Conservation (phyloP, 2,329 filamentous ascomycete genomes). For the Eutypa lata region DNA sequence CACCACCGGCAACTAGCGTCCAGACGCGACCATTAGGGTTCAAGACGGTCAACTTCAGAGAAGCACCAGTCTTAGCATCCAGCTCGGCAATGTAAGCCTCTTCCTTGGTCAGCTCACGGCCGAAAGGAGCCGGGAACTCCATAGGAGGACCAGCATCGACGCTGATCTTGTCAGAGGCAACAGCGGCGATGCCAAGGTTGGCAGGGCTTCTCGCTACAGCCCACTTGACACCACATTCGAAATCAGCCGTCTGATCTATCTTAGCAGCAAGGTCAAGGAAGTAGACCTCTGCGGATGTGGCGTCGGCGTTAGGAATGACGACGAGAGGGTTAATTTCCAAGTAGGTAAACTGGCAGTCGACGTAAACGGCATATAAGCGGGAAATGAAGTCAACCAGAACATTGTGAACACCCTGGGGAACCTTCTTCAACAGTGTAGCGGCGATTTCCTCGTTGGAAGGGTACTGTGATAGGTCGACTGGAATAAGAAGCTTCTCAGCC, state of each 20-base stretch:
- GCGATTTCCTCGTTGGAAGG: conserved; percentile 96
- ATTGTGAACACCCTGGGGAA: conserved; percentile 93
- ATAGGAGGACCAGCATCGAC: conserved; percentile 96
- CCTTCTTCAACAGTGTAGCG: conserved; percentile 79
- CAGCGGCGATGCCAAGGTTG: conserved; percentile 77
- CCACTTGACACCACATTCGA: conserved; percentile 99
- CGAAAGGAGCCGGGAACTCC: conserved; percentile 98
- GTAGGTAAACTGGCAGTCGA: conserved; percentile 99
- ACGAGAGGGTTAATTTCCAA: conserved; percentile 99
- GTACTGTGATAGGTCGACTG: conserved; percentile 90
- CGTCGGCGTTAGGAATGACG: conserved; percentile 90
- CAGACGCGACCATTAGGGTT: conserved; percentile 91
- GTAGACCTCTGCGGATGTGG: conserved; percentile 90
- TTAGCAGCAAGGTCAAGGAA: conserved; percentile 99
- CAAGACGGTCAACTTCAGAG: conserved; percentile 94
- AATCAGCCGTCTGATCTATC: conserved; percentile 98
- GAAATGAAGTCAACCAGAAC: conserved; percentile 99
- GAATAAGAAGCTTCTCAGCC: conserved; percentile 97
- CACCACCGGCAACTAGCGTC: conserved; percentile 98
- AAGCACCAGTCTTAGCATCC: conserved; percentile 98
- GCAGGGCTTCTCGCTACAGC: conserved; percentile 88
- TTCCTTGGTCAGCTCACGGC: conserved; percentile 97
- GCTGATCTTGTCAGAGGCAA: conserved; percentile 73
- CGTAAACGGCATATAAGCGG: conserved; percentile 96
- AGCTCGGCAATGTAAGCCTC: conserved; percentile 99